A percentile compares a stretch with the other conserved stretches of the same genome.
These are phyloP conservation scores for Solanum lycopersicoides DNA, from an alignment of 257 asterid species.

Conservation along the genomic window DNA sequence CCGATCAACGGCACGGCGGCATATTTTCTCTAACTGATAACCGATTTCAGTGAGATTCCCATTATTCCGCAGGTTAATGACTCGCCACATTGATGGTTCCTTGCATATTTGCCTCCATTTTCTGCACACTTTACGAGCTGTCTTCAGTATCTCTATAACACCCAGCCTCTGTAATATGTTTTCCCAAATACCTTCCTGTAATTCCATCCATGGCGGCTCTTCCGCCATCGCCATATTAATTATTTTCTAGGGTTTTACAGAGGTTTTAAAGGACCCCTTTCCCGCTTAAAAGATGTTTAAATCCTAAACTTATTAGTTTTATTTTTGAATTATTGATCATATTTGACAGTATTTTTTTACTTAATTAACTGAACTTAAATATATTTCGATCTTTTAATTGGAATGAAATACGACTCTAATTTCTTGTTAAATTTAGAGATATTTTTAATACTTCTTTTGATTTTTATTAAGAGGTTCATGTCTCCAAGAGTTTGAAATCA, in stretches of 20 bases:
- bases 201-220: constrained; percentile 35
- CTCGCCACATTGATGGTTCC: constrained; percentile 39
- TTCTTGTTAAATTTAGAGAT: too few species aligned
- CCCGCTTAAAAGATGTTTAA: too few species aligned
- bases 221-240: background rate
- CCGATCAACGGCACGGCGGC: constrained; percentile 1
- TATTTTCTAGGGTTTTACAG: background rate
- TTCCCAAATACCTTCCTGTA: constrained; percentile 39
- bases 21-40: constrained; percentile 5
- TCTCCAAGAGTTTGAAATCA: too few species aligned
- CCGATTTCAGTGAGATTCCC: background rate
- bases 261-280: too few species aligned
- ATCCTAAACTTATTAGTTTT: too few species aligned
- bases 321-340: too few species aligned
- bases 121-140: constrained; percentile 30
- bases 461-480: too few species aligned
- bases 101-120: constrained; percentile 39
- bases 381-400: too few species aligned
- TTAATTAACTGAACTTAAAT: too few species aligned
- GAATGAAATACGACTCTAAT: too few species aligned
- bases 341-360: too few species aligned
- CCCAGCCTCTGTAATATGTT: constrained; percentile 37
- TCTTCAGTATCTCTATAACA: constrained; percentile 24
- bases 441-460: too few species aligned
- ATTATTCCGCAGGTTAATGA: constrained; percentile 9